Percentiles rank a stretch among this genome's conserved stretches.
phyloP scores from a whole-genome alignment of 352 stramenopile species.

The Hyaloperonospora arabidopsidis region DNA sequence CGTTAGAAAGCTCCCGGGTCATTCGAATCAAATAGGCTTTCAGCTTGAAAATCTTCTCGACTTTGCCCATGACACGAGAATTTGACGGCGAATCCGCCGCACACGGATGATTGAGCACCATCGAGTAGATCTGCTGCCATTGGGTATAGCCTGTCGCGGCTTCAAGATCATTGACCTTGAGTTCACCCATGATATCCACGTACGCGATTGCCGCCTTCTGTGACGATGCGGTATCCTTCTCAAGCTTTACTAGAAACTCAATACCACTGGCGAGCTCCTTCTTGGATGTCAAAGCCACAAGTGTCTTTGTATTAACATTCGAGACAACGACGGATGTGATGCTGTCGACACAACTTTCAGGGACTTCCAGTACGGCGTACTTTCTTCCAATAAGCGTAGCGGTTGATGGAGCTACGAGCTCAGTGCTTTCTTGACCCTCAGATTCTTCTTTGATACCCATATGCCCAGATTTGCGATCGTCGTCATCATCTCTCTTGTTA shows the following conservation, averaged over 20 bases:
- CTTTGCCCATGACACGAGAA: conserved; percentile 53
- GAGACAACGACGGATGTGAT: conserved; percentile 40
- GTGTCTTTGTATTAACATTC: conserved; percentile 51
- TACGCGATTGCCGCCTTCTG: conserved; percentile 42
- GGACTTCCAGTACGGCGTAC: conserved; percentile 67
- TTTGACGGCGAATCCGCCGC: conserved; percentile 26
- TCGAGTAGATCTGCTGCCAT: conserved; percentile 52
- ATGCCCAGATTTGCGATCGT: conserved; percentile 39
- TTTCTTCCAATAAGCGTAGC: conserved; percentile 51
- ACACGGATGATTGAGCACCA: conserved; percentile 47
- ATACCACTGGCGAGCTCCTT: conserved; percentile 67
- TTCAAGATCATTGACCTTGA: conserved; percentile 78
- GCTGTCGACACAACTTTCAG: conserved; percentile 70
- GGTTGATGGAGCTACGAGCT: conserved; percentile 48
- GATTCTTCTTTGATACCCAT: conserved; percentile 27
- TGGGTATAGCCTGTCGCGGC: conserved; percentile 53
- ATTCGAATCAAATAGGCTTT: conserved; percentile 55
- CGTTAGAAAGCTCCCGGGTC: conserved; percentile 67
- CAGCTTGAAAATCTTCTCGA: conserved; percentile 72
- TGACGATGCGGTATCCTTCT: conserved; percentile 46
- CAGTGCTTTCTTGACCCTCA: conserved; percentile 29
- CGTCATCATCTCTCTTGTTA: conserved; percentile 46
- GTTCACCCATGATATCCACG: conserved; percentile 62
- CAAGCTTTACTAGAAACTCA: conserved; percentile 66
- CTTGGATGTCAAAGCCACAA: conserved; percentile 54